Percentiles rank a stretch among this genome's conserved stretches.
These are phyloP conservation scores for Neonectria punicea DNA, from an alignment of 2,329 filamentous ascomycete genomes.

Conservation along the genomic window DNA sequence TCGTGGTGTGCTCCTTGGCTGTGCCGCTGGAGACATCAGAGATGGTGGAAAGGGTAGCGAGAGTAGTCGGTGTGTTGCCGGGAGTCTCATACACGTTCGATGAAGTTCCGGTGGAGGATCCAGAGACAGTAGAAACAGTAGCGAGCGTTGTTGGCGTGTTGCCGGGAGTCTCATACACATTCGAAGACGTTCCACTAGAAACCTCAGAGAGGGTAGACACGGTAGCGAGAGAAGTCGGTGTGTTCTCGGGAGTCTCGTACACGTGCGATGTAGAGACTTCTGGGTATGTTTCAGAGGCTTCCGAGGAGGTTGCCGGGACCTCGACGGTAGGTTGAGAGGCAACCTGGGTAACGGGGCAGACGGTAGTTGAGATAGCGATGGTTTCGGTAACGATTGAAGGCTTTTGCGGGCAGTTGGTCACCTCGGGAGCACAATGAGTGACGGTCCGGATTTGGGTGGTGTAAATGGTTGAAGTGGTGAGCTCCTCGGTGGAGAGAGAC, in stretches of 20 bases:
- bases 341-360: constrained; percentile 37
- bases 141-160: too few species aligned
- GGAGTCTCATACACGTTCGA: too few species aligned
- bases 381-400: constrained; percentile 27
- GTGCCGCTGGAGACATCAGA: not conserved
- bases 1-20: not conserved
- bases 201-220: too few species aligned
- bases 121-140: too few species aligned
- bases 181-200: too few species aligned
- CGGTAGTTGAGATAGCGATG: constrained; percentile 36
- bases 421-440: constrained; percentile 33
- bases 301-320: not conserved
- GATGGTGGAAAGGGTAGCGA: not conserved
- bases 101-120: too few species aligned
- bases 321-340: constrained; percentile 9
- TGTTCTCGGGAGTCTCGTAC: not conserved
- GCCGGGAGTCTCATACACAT: too few species aligned
- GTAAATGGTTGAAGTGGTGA: constrained; percentile 36
- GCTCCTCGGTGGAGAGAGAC: constrained; percentile 13
- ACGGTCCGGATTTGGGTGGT: constrained; percentile 38
- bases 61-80: too few species aligned
- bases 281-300: not conserved
- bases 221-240: too few species aligned
- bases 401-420: constrained; percentile 31
- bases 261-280: constrained; percentile 7